Evolutionary conservation across 306 rosid species (phyloP).

Genomic region (Prunus mira): DNA sequence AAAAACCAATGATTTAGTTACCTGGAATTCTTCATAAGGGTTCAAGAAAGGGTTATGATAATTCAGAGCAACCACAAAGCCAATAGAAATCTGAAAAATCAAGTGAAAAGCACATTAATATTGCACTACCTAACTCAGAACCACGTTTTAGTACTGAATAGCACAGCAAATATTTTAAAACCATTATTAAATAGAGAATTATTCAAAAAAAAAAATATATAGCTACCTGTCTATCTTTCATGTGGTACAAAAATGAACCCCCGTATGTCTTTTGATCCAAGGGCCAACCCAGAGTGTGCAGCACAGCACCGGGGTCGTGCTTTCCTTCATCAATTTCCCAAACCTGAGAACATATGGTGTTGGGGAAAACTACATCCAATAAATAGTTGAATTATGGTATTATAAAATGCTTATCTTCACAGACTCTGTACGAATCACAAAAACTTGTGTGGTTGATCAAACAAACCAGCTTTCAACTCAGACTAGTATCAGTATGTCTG

Average conservation of each 20-base stretch:
- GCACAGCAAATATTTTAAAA: background rate
- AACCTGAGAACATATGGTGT: constrained; percentile 41
- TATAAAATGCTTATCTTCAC: background rate
- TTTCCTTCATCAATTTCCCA: constrained; percentile 87
- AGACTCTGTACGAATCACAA: background rate
- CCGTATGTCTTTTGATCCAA: constrained; percentile 87
- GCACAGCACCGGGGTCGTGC: constrained; percentile 80
- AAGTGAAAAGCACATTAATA: constrained; percentile 11
- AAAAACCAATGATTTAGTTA: constrained; percentile 14
- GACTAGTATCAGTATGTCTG: background rate
- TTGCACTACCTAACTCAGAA: constrained; percentile 1
- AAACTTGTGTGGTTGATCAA: background rate
- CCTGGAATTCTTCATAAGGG: constrained; percentile 98
- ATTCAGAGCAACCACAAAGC: constrained; percentile 88
- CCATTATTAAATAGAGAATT: background rate
- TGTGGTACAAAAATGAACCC: constrained; percentile 95
- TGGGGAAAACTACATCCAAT: background rate
- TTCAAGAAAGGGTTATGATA: constrained; percentile 77
- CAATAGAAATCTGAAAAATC: constrained; percentile 68
- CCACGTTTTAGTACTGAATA: constrained; percentile 12
- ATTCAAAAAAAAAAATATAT: background rate
- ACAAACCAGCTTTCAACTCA: background rate
- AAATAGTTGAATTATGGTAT: background rate
- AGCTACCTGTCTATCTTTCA: constrained; percentile 76
- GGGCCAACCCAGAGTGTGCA: constrained; percentile 97